These are phyloP conservation scores for Mucor irregularis DNA, from an alignment of 371 early-diverging fungal genomes.

Conservation along the genomic window DNA sequence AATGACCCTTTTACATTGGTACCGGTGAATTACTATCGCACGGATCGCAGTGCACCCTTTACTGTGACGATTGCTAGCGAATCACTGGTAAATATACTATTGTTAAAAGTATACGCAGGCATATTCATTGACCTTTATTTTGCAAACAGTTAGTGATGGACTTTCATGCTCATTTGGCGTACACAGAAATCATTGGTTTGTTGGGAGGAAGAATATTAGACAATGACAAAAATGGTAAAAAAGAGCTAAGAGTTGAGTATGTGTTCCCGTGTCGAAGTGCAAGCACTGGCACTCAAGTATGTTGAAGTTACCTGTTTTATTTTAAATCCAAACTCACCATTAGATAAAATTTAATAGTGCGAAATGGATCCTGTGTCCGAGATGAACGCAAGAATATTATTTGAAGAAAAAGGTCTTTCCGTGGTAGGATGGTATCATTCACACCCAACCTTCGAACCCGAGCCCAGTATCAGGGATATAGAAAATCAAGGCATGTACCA, in stretches of 20 bases:
- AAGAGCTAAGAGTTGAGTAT: slow-evolving; percentile 46
- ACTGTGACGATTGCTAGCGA: slow-evolving; percentile 56
- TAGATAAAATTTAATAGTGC: slow-evolving; percentile 44
- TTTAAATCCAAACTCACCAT: neutral
- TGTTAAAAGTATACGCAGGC: too few relatives aligned
- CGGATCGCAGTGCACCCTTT: slow-evolving; percentile 56
- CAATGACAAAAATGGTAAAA: slow-evolving; percentile 35
- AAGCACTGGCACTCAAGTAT: slow-evolving; percentile 71
- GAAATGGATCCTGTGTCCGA: slow-evolving; percentile 85
- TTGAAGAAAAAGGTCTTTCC: slow-evolving; percentile 64
- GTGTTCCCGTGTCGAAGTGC: slow-evolving; percentile 69
- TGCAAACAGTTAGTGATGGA: slow-evolving; percentile 78
- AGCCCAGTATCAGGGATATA: slow-evolving; percentile 58
- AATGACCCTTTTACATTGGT: slow-evolving; percentile 71
- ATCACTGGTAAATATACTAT: slow-evolving; percentile 51
- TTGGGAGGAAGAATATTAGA: slow-evolving; percentile 70
- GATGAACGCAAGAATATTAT: slow-evolving; percentile 70
- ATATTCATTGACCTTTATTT: neutral
- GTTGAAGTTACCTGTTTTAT: neutral
- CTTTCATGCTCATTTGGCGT: slow-evolving; percentile 81
- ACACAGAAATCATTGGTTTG: slow-evolving; percentile 86
- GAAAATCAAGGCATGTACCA: slow-evolving; percentile 84
- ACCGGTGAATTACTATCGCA: slow-evolving; percentile 54
- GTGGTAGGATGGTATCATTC: slow-evolving; percentile 80
- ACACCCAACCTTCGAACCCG: slow-evolving; percentile 43